Evolutionary conservation across 352 stramenopile genomes (phyloP).

Genomic region (Phytophthora citricola): DNA sequence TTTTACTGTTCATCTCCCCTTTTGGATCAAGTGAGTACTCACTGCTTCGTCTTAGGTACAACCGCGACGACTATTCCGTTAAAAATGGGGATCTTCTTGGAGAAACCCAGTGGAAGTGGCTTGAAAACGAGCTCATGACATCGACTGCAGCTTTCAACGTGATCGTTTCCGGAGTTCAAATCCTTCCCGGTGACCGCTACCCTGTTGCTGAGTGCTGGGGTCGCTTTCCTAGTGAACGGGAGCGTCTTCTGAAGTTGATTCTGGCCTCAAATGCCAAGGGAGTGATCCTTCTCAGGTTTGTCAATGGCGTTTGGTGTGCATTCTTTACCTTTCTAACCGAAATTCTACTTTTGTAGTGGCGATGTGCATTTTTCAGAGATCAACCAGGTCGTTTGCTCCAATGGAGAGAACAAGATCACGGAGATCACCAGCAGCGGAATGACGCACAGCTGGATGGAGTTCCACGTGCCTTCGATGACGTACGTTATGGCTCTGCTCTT

Average conservation of each 20-base stretch:
- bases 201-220: slow-evolving; percentile 90
- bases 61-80: slow-evolving; percentile 77
- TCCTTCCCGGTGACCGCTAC: slow-evolving; percentile 84
- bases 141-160: slow-evolving; percentile 92
- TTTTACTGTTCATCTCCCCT: not conserved
- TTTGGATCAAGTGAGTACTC: not conserved
- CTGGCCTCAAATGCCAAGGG: slow-evolving; percentile 83
- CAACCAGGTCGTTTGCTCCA: slow-evolving; percentile 91
- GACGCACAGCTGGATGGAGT: slow-evolving; percentile 94
- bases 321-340: slow-evolving; percentile 15
- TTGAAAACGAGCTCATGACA: slow-evolving; percentile 80
- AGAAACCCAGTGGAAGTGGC: slow-evolving; percentile 83
- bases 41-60: slow-evolving; percentile 53
- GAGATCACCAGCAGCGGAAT: slow-evolving; percentile 94
- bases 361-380: slow-evolving; percentile 95
- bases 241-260: slow-evolving; percentile 87
- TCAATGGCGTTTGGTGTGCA: slow-evolving; percentile 8
- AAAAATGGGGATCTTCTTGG: slow-evolving; percentile 79
- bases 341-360: slow-evolving; percentile 55
- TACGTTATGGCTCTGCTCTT: slow-evolving; percentile 69
- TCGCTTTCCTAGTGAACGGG: slow-evolving; percentile 83
- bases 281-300: slow-evolving; percentile 88
- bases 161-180: slow-evolving; percentile 92
- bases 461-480: slow-evolving; percentile 60
- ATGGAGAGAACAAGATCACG: slow-evolving; percentile 64